Base-by-base conservation (phyloP, 768 basidiomycete genomes). In the Wakefieldia striispora region DNA sequence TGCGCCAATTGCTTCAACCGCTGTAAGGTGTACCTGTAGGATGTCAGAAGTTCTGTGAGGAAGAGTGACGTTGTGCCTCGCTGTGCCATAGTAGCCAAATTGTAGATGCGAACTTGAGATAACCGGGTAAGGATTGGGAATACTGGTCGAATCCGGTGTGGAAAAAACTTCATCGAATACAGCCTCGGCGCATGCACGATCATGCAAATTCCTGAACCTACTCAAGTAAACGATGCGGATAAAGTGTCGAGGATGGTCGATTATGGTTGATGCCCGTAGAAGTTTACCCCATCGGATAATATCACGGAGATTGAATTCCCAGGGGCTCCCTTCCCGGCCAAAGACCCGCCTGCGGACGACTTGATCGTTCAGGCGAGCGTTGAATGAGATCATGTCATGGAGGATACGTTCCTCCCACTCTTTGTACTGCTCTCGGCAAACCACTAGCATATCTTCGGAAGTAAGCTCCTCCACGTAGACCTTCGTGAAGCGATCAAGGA, bases 241-340 rank as follows among this genome's bases (percentile, higher is more conserved):
- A 59, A 83, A 81, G 29, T 84, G 78, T 17, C 72, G 70, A 4
- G 92, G 87, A 62, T 84, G 76, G 24, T 64, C 56, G 39, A 59
- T 50, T 35, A 62, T 53, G 39, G 50, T 42, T 34, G 71, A 57
- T 23, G 65, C 47, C 45, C 65, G 65, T 29, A 83, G 61, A 34
- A 87, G 78, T 0, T 75, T 75, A 29, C 86, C 82, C 95, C 97
- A 97, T 39, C 97, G 82, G 50, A 92, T 80, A 49, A 97, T 76
- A 68, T 99, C 95, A 13, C 95, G 88, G 26, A 99, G 76, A 65
- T 99, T 99, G 75, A 98, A 97, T 64, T 99, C 95, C 95, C 95
- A 99, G 5, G 95, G 97, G 47, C 81, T 77, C 9, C 95, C 95
- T 46, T 87, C 81, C 33, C 81, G 75, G 3, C 80, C 94, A 64